Evolutionary conservation across 495 filamentous ascomycete genomes (phyloP), one percentile per base, ranked within the genome.

Genomic region (Oleoguttula mirabilis): DNA sequence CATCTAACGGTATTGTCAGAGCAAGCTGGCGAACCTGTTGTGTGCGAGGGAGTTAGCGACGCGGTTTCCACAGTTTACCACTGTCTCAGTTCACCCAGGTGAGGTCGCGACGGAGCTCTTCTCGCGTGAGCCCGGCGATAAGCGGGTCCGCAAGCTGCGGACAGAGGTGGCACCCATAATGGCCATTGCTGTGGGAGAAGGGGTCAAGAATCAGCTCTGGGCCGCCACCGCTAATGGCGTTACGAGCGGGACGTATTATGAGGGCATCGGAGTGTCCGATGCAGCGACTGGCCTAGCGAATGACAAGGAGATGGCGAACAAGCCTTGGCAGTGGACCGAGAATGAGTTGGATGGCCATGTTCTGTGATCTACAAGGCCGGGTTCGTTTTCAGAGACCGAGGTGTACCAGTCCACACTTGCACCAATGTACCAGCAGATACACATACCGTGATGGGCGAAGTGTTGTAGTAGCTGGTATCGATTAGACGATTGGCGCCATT

Each of bases 1-100:
- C 3, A 55, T 62, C 10, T 63, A 66, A 7, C 70, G 75, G 15
- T 88, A 87, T 54, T 70, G 63, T 3, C 68, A 80, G 21, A 68
- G 66, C 48, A 87, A 87, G 61, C 69, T 84, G 1, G 75, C 79
- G 4, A 84, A 84, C 54, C 65, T 84, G 12, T 60, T 84, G 1
- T 79, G 71, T 43, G 66, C 72, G 1, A 50, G 59, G 2, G 70
- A 81, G 48, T 62, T 88, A 11, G 75, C 76, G 0, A 59, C 59
- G 12, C 67, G 69, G 0, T 64, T 75, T 34, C 64, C 66, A 3
- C 20, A 35, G 14, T 60, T 71, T 20, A 64, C 54, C 0, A 36
- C 58, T 3, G 60, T 63, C 5, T 51, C 66, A 0, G 38, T 73
- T 3, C 68, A 73, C 35, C 69, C 71, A 0, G 71, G 69, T 4